Evolutionary conservation across 768 basidiomycete species (phyloP).

Genomic region (Omphalotus guepiniiformis): DNA sequence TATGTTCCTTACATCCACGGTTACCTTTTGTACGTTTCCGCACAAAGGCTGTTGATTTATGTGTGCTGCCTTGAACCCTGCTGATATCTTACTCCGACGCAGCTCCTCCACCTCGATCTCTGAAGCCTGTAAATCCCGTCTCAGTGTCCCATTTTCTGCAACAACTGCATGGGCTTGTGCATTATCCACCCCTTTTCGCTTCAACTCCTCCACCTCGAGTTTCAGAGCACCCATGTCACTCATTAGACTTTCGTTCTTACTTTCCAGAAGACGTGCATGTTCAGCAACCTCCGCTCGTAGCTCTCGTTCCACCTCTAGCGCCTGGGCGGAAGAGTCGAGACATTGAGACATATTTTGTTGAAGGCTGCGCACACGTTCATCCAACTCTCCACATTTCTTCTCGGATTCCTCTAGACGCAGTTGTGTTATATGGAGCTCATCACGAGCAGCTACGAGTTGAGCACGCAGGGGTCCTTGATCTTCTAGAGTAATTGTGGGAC

Average conservation of each 20-base stretch:
- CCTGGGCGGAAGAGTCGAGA: constrained; percentile 21
- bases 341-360: constrained; percentile 18
- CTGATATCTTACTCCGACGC: neutral
- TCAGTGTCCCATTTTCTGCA: neutral
- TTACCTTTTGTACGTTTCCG: constrained; percentile 6
- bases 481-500: constrained; percentile 13
- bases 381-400: constrained; percentile 15
- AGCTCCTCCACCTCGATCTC: neutral
- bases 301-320: constrained; percentile 21
- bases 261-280: constrained; percentile 12
- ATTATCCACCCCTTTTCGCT: neutral
- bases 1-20: constrained; percentile 4
- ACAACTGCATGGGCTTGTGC: too few species aligned
- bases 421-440: constrained; percentile 19
- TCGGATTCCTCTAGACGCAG: constrained; percentile 16
- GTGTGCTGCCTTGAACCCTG: neutral
- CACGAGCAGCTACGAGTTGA: constrained; percentile 18
- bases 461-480: constrained; percentile 16
- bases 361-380: constrained; percentile 14
- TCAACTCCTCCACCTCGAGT: constrained; percentile 8
- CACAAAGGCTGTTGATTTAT: neutral
- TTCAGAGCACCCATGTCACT: constrained; percentile 9
- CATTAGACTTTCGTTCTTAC: constrained; percentile 16
- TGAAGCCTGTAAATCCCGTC: neutral
- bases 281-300: constrained; percentile 20